Evolutionary conservation across 225 moss, liverwort and hornwort genomes (phyloP), one percentile per base, ranked within the genome.

Genomic region (Climacium dendroides): DNA sequence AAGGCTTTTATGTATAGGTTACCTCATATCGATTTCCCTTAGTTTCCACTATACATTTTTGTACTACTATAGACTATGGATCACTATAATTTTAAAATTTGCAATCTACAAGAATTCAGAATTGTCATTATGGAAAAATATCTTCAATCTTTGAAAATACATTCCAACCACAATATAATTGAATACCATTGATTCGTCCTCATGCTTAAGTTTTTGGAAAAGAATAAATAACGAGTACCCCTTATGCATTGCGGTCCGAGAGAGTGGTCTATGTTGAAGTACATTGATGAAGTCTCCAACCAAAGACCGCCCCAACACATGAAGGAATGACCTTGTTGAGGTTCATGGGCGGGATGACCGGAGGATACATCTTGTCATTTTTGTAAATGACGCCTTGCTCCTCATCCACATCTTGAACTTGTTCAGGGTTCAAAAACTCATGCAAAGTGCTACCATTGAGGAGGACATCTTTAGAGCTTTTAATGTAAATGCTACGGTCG

Each of bases 381-480:
- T 86, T 88, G 20, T 92, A 94, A 9, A 90, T 80, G 30, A 89
- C 4, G 1, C 63, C 60, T 5, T 73, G 57, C 15, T 86, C 87
- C 9, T 78, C 11, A 0, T 57, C 74, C 0, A 58, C 35, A 6
- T 85, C 82, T 1, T 82, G 73, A 11, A 55, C 47, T 6, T 1
- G 10, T 37, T 90, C 54, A 0, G 95, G 94, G 1, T 72, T 76
- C 8, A 95, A 80, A 86, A 96, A 97, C 82, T 99, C 94, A 9
- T 97, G 99, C 78, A 94, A 90, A 19, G 97, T 99, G 32, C 96
- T 93, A 0, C 99, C 99, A 6, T 99, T 96, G 50, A 93, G 87
- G 10, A 96, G 86, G 53, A 95, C 70, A 7, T 99, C 94, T 10
- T 89, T 93, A 10, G 69, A 88, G 77, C 97, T 97, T 74, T 81